A percentile compares a stretch with the other conserved stretches of the same genome.
phyloP scores from a whole-genome alignment of 768 basidiomycete genomes.

The Clitopilus passeckerianus region DNA sequence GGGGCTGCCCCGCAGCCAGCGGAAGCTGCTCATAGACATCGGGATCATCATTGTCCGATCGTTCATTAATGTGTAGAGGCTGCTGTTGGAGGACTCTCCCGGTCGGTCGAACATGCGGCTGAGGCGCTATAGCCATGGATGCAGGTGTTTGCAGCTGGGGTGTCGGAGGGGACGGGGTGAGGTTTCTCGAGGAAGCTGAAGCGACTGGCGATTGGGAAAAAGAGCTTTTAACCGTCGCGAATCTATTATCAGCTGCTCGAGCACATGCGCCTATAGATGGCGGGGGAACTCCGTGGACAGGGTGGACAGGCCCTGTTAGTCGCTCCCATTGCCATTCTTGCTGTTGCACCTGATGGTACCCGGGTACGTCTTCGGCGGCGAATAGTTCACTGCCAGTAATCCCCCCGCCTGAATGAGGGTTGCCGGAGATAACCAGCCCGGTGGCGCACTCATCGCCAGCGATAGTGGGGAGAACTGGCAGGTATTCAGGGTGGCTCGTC shows the following conservation, averaged over 20 bases:
- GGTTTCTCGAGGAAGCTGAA: not conserved
- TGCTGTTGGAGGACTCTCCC: conserved; percentile 12
- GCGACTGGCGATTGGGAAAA: conserved; percentile 14
- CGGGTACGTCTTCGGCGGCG: conserved; percentile 36
- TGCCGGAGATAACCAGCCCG: conserved; percentile 36
- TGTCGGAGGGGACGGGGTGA: conserved; percentile 23
- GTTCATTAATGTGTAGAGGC: not conserved
- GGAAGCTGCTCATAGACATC: not conserved
- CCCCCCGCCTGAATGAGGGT: conserved; percentile 10
- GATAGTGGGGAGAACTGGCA: conserved; percentile 18
- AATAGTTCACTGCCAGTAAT: conserved; percentile 19
- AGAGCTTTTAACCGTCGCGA: conserved; percentile 22
- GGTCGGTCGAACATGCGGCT: conserved; percentile 28
- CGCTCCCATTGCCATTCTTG: conserved; percentile 18
- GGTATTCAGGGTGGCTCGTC: conserved; percentile 20
- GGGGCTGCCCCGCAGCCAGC: not conserved
- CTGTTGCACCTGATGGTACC: conserved; percentile 22
- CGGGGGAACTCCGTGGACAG: conserved; percentile 24
- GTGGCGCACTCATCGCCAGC: conserved; percentile 36
- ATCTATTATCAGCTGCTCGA: conserved; percentile 15
- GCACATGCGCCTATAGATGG: conserved; percentile 18
- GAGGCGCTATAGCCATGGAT: conserved; percentile 41
- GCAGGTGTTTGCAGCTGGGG: conserved; percentile 37
- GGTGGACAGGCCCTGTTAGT: conserved; percentile 17
- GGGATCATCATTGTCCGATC: not conserved